Conservation (phyloP, 108 stramenopile genomes). For the Cylindrotheca fusiformis region DNA sequence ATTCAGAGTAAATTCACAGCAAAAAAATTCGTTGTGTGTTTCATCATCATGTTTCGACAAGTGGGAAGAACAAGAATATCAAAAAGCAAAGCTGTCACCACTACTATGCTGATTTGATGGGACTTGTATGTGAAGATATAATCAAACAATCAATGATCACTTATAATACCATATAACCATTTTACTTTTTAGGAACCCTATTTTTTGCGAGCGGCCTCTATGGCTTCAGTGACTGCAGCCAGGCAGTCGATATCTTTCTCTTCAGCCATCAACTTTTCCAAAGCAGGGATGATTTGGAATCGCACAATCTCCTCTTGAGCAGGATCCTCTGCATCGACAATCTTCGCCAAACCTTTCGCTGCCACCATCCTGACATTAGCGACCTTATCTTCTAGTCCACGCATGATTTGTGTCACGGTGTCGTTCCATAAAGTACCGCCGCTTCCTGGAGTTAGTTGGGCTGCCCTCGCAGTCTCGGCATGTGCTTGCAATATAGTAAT, state of each 20-base stretch:
- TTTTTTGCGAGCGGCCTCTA: conserved; percentile 27
- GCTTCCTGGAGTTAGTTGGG: conserved; percentile 15
- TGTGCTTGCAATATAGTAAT: conserved; percentile 77
- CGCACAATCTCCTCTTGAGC: conserved; percentile 25
- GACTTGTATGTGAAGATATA: no score
- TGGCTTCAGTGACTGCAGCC: conserved; percentile 18
- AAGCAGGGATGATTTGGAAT: conserved; percentile 32
- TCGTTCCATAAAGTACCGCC: conserved; percentile 43
- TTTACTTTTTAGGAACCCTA: no score
- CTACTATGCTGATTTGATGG: no score
- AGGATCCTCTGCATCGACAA: conserved; percentile 33
- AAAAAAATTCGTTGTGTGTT: no score
- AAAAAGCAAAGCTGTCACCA: no score
- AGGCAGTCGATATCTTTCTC: conserved; percentile 45
- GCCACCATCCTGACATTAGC: conserved; percentile 89
- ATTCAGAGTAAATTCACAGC: no score
- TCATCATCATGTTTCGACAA: no score
- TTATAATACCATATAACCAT: no score
- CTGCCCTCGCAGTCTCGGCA: conserved; percentile 46
- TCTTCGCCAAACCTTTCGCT: conserved; percentile 56
- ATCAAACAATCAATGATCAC: no score
- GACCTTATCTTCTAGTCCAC: conserved; percentile 72
- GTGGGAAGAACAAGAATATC: no score
- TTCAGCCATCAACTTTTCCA: conserved; percentile 40
- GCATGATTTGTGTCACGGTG: conserved; percentile 45